Evolutionary conservation across 495 filamentous ascomycete genomes (phyloP).

Genomic region (Neurospora sp.): DNA sequence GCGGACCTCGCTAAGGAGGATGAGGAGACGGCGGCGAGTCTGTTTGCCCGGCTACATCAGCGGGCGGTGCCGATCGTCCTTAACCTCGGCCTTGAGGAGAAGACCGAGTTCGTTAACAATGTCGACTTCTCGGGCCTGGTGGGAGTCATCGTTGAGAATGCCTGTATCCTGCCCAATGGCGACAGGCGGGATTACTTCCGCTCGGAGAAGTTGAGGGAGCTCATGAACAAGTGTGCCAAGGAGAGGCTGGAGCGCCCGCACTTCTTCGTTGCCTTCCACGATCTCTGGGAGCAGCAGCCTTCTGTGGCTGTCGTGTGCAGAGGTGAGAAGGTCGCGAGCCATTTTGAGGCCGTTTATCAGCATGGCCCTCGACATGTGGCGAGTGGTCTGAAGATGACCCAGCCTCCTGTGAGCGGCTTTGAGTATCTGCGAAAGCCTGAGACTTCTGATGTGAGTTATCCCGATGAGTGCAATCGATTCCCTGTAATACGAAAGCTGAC

Average conservation of each 20-base stretch:
- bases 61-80: constrained; percentile 7
- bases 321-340: constrained; percentile 14
- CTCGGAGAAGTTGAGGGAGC: constrained; percentile 28
- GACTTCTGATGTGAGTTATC: constrained; percentile 8
- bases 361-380: constrained; percentile 8
- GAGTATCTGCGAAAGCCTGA: constrained; percentile 15
- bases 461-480: background rate
- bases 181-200: constrained; percentile 43
- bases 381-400: background rate
- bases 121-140: constrained; percentile 6
- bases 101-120: background rate
- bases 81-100: constrained; percentile 4
- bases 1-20: background rate
- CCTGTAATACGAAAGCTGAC: background rate
- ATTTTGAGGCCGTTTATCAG: constrained; percentile 16
- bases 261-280: constrained; percentile 18
- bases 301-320: constrained; percentile 14
- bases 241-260: constrained; percentile 6
- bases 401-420: constrained; percentile 14
- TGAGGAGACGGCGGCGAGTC: background rate
- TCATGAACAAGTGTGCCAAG: constrained; percentile 19
- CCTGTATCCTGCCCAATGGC: constrained; percentile 37
- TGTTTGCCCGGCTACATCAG: constrained; percentile 4
- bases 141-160: constrained; percentile 40
- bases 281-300: constrained; percentile 11